Percentiles rank a stretch among this genome's conserved stretches.
Conservation (phyloP, 371 early-diverging fungal species). For the Lichtheimia ornata region DNA sequence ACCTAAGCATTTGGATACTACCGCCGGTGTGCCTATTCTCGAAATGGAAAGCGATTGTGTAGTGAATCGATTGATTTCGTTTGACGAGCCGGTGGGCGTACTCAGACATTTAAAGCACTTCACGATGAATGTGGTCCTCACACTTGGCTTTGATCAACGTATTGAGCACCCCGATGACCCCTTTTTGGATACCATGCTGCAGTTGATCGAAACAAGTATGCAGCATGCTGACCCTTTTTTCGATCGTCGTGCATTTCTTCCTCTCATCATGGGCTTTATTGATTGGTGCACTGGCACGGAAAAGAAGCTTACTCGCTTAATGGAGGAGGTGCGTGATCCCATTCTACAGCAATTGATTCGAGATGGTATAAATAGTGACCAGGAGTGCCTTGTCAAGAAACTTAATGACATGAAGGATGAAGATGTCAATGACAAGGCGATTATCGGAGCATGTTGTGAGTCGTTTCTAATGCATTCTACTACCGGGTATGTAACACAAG, state of each 20-base stretch:
- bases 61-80: slow-evolving; percentile 1
- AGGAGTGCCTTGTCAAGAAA: background rate
- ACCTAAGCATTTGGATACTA: slow-evolving; percentile 8
- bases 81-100: background rate
- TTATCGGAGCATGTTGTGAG: slow-evolving; percentile 14
- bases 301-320: background rate
- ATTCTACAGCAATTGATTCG: slow-evolving; percentile 3
- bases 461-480: background rate
- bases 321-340: slow-evolving; percentile 6
- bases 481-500: background rate
- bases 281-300: background rate
- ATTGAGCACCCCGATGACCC: slow-evolving; percentile 12
- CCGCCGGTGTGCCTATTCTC: background rate
- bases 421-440: background rate
- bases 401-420: background rate
- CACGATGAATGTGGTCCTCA: slow-evolving; percentile 9
- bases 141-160: slow-evolving; percentile 6
- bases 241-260: slow-evolving; percentile 19
- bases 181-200: slow-evolving; percentile 5
- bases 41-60: slow-evolving; percentile 5
- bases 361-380: background rate
- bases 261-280: slow-evolving; percentile 6
- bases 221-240: slow-evolving; percentile 4
- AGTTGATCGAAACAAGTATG: slow-evolving; percentile 5
- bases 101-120: background rate